These are phyloP conservation scores for Zanthoxylum bungeanum DNA, from an alignment of 345 rosid species.

Conservation along the genomic window DNA sequence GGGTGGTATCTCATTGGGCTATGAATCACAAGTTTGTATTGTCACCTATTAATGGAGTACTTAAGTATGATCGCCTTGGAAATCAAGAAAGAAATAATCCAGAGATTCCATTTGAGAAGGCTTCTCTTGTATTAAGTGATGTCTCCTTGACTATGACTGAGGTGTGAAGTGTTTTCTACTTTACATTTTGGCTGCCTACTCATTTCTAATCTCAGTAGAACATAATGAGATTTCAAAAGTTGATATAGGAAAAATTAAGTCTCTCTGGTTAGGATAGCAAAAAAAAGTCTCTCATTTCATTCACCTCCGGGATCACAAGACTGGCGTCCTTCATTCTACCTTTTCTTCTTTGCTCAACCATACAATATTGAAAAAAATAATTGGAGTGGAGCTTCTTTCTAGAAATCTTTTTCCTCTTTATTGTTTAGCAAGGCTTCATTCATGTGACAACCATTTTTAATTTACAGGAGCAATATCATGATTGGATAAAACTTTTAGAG, in stretches of 20 bases:
- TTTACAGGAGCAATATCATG: constrained; percentile 87
- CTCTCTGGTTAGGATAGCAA: constrained; percentile 1
- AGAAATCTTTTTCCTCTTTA: constrained; percentile 4
- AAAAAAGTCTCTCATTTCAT: neutral
- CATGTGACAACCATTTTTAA: constrained; percentile 20
- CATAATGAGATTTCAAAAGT: neutral
- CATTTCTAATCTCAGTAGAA: neutral
- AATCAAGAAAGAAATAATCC: constrained; percentile 90
- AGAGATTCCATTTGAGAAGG: constrained; percentile 93
- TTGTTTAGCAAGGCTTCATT: constrained; percentile 18
- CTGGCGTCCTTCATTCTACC: neutral
- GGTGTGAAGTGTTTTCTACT: constrained; percentile 38
- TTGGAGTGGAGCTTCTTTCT: constrained; percentile 10
- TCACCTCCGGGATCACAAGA: neutral
- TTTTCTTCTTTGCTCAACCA: neutral
- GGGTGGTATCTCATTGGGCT: constrained; percentile 67
- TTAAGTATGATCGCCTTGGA: constrained; percentile 95
- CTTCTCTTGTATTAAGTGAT: constrained; percentile 73
- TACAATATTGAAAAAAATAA: neutral
- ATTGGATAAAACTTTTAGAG: constrained; percentile 93
- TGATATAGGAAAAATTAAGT: constrained; percentile 1
- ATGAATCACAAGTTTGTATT: constrained; percentile 67
- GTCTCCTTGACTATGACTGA: constrained; percentile 79
- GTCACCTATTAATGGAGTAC: constrained; percentile 89
- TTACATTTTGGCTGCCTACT: neutral